Evolutionary conservation across 208 protist species (phyloP).

Genomic region (Acanthamoeba lenticulata): DNA sequence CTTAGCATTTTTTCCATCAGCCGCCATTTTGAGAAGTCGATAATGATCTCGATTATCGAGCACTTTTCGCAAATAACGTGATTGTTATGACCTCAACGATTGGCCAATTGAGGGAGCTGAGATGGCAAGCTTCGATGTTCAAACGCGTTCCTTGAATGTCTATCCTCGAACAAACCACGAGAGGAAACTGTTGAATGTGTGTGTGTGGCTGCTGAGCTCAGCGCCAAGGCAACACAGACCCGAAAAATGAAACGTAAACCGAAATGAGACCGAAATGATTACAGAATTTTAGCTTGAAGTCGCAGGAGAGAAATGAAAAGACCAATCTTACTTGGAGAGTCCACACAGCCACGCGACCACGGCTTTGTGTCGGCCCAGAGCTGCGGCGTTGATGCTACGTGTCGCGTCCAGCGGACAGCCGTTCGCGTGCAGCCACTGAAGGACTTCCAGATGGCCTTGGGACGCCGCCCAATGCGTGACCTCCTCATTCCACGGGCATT

Average conservation of each 20-base stretch:
- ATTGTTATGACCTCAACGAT: background rate
- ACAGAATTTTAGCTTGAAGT: too few relatives aligned
- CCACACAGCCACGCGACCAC: background rate
- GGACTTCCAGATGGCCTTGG: background rate
- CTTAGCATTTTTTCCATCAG: conserved; percentile 69
- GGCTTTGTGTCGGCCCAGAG: background rate
- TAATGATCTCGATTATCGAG: background rate
- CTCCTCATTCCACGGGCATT: background rate
- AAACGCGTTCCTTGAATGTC: background rate
- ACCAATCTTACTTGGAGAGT: background rate
- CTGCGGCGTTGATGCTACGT: background rate
- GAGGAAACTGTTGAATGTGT: too few relatives aligned
- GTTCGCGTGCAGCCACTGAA: too few relatives aligned
- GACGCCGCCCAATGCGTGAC: background rate
- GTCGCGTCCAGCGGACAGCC: background rate
- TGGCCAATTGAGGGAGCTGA: too few relatives aligned
- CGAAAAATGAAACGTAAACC: background rate
- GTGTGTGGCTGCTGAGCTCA: too few relatives aligned
- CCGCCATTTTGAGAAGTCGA: background rate
- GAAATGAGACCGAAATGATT: too few relatives aligned
- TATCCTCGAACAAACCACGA: background rate
- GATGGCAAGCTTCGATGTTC: background rate
- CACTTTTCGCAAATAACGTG: background rate
- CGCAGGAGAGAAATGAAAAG: too few relatives aligned
- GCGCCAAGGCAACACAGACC: too few relatives aligned